phyloP scores from a whole-genome alignment of 2,329 filamentous ascomycete species.

The Aspergillus quadrilineatus region DNA sequence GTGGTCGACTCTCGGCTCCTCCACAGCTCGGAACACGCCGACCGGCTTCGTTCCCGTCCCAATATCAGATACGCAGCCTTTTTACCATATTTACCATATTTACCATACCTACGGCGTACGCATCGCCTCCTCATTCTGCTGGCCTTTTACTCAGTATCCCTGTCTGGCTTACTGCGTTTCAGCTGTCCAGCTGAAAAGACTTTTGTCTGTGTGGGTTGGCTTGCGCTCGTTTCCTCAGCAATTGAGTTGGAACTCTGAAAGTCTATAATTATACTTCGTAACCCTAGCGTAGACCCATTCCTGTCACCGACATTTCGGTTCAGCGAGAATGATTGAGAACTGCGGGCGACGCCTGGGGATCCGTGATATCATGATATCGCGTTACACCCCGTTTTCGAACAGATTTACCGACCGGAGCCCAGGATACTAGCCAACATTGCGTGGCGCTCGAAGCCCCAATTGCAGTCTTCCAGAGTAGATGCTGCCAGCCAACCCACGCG shows the following conservation, averaged over 20 bases:
- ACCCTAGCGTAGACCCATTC: conserved; percentile 8
- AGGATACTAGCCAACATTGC: neutral
- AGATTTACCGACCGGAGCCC: neutral
- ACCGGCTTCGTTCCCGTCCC: conserved; percentile 4
- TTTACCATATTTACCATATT: neutral
- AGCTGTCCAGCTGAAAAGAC: neutral
- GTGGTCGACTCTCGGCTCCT: neutral
- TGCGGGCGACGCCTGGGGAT: conserved; percentile 2
- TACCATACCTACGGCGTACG: neutral
- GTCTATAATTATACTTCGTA: conserved; percentile 1
- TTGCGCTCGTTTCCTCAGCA: neutral
- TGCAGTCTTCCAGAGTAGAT: neutral
- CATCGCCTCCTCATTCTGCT: neutral
- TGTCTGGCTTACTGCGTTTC: neutral
- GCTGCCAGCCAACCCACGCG: neutral
- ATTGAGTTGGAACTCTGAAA: conserved; percentile 1
- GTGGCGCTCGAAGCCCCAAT: neutral
- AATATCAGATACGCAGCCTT: neutral
- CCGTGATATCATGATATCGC: neutral
- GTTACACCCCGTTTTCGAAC: conserved; percentile 1
- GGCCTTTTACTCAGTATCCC: neutral
- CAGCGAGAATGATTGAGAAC: conserved; percentile 13
- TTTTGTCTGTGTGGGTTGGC: neutral
- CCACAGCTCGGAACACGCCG: conserved; percentile 9
- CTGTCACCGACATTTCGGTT: conserved; percentile 20